Conservation (phyloP, 2,329 filamentous ascomycete genomes). For the Fusarium denticulatum region DNA sequence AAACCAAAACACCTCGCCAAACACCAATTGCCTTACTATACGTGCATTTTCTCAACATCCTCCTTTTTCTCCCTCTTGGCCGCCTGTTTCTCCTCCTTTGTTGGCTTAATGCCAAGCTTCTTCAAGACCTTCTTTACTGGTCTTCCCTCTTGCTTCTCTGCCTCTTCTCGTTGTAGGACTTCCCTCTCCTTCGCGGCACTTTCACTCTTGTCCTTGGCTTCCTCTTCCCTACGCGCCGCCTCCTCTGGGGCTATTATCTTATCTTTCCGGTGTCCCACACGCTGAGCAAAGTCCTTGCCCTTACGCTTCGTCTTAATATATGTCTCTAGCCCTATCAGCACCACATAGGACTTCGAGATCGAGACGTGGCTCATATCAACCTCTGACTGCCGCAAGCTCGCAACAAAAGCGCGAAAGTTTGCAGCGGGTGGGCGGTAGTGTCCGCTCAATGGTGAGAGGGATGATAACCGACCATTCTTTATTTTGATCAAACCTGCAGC, state of each 20-base stretch:
- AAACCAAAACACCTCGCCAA: neutral
- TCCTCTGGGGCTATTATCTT: conserved; percentile 71
- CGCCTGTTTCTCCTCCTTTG: conserved; percentile 35
- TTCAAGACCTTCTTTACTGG: conserved; percentile 50
- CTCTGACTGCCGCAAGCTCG: conserved; percentile 74
- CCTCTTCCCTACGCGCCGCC: conserved; percentile 65
- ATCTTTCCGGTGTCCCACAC: conserved; percentile 63
- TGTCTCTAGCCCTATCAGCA: conserved; percentile 83
- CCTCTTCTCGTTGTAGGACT: conserved; percentile 52
- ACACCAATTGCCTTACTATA: neutral
- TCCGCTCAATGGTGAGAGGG: conserved; percentile 76
- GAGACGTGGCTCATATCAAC: conserved; percentile 83
- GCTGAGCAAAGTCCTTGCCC: conserved; percentile 65
- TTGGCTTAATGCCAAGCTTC: conserved; percentile 52
- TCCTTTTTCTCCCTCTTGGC: conserved; percentile 38
- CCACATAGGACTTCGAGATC: conserved; percentile 83
- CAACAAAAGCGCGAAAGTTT: conserved; percentile 86
- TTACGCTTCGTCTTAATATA: conserved; percentile 76
- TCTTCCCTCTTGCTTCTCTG: conserved; percentile 51
- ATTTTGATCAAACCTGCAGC: conserved; percentile 88
- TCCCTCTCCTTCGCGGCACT: conserved; percentile 64
- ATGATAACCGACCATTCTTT: conserved; percentile 79
- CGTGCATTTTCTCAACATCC: conserved; percentile 19
- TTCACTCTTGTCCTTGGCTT: conserved; percentile 68
- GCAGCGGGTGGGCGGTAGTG: conserved; percentile 86